phyloP scores from a whole-genome alignment of 768 basidiomycete genomes.

The Rhizopogon roseolus region DNA sequence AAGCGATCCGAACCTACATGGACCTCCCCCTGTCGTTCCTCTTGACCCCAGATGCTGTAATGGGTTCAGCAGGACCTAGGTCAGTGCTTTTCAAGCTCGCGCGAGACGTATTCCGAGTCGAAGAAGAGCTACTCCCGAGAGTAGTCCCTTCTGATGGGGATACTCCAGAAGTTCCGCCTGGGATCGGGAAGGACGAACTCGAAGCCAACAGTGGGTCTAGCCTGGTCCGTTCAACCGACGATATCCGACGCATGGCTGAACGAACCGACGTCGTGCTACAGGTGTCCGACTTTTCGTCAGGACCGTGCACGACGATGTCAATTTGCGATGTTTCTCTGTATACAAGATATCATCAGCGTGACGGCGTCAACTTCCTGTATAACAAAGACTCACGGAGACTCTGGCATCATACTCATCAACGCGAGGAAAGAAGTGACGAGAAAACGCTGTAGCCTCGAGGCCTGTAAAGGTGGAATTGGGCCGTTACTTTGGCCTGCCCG shows the following conservation, averaged over 20 bases:
- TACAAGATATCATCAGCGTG: neutral
- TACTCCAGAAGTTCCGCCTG: neutral
- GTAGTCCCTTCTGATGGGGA: neutral
- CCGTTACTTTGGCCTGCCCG: neutral
- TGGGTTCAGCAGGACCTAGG: neutral
- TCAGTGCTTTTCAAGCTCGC: neutral
- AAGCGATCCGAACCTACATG: neutral
- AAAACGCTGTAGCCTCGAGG: neutral
- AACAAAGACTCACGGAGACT: neutral
- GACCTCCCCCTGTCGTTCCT: neutral
- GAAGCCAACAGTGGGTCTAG: neutral
- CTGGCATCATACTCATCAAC: neutral
- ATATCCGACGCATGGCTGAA: neutral
- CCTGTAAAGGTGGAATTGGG: neutral
- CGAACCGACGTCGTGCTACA: neutral
- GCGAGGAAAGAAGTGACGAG: neutral
- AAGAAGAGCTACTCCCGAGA: neutral
- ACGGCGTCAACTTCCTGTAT: neutral
- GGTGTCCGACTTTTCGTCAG: neutral
- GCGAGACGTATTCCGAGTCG: neutral
- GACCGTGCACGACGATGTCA: neutral
- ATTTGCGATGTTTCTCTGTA: neutral
- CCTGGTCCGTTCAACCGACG: neutral
- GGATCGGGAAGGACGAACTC: neutral
- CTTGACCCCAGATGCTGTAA: neutral